Base-by-base conservation (phyloP, 768 basidiomycete genomes). In the Glaciozyma antarctica region DNA sequence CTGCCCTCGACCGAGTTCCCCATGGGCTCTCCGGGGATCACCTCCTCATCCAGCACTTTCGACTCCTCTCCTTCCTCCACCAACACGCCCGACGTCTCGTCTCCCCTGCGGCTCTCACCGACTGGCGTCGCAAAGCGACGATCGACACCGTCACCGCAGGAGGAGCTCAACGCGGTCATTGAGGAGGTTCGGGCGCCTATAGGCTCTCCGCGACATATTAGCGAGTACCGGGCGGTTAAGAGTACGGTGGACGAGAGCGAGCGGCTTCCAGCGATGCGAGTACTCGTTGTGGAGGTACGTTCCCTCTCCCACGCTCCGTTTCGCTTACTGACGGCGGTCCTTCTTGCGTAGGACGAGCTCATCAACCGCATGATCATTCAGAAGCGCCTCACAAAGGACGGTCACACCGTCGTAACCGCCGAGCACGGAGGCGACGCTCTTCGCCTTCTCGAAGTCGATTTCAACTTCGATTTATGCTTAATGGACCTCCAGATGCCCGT, bases 361-460 rank as follows among this genome's bases (percentile, higher is more conserved):
- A 83, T 89, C 72, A 90, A 90, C 73, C 82, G 84, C 13, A 81
- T 78, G 57, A 84, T 90, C 26, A 79, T 90, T 1, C 80, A 81
- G 10, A 88, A 88, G 73, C 80, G 87, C 17, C 78, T 91, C 57
- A 78, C 79, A 19, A 77, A 83, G 67, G 85, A 84, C 71, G 86
- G 85, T 0, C 86, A 89, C 67, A 79, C 75, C 17, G 86, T 88
- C 8, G 77, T 84, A 15, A 81, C 82, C 60, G 83, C 83, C 2
- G 84, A 82, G 2, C 88, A 91, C 73, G 88, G 89, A 5, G 86
- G 86, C 75, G 87, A 88, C 71, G 78, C 88, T 2, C 84, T 87
- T 44, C 79, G 79, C 65, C 77, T 88, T 30, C 75, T 80, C 60
- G 64, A 72, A 30, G 73, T 76, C 0, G 86, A 88, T 73, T 78